A percentile compares a stretch with the other conserved stretches of the same genome.
phyloP scores from a whole-genome alignment of 2,329 filamentous ascomycete genomes.

The Mycogone perniciosa region DNA sequence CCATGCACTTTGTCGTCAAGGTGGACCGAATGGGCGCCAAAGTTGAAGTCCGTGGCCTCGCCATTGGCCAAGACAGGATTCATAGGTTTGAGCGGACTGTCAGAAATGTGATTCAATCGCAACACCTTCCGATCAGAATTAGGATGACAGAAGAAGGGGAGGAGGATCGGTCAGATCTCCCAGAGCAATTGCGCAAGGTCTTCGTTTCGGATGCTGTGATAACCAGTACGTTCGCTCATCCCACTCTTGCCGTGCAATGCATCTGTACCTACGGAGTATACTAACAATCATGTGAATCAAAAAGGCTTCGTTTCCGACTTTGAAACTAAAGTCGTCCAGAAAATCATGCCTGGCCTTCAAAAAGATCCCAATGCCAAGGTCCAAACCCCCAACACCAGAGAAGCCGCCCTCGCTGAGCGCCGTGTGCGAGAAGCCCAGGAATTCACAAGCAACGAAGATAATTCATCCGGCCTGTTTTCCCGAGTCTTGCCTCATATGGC shows the following conservation, averaged over 20 bases:
- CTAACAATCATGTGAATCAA: background rate
- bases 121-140: constrained; percentile 51
- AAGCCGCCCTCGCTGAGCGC: no score
- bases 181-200: constrained; percentile 46
- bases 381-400: no score
- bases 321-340: constrained; percentile 64
- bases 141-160: constrained; percentile 34
- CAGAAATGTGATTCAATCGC: constrained; percentile 66
- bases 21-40: constrained; percentile 76
- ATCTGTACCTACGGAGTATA: background rate
- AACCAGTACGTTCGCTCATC: constrained; percentile 27
- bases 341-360: constrained; percentile 67
- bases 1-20: constrained; percentile 77
- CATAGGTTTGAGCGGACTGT: constrained; percentile 64
- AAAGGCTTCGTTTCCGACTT: background rate
- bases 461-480: no score
- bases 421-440: no score
- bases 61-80: constrained; percentile 73
- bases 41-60: constrained; percentile 75
- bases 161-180: constrained; percentile 46
- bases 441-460: no score
- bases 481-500: constrained; percentile 48
- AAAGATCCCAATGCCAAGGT: constrained; percentile 43
- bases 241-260: no score
- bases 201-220: constrained; percentile 72